Evolutionary conservation across 768 basidiomycete genomes (phyloP).

Genomic region (Tulasnella sp.): DNA sequence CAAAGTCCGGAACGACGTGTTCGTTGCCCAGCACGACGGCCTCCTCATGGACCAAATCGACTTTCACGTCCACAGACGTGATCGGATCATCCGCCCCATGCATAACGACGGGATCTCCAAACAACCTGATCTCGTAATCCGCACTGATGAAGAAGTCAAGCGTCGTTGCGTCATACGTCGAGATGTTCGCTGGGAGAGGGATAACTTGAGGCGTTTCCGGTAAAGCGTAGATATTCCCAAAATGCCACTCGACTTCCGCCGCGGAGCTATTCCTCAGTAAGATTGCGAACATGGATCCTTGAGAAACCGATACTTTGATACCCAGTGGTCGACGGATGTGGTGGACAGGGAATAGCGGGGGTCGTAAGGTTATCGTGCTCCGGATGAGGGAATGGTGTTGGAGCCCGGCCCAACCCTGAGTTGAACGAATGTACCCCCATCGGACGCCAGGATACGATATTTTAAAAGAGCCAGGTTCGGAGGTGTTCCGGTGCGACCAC

Average conservation of each 20-base stretch:
- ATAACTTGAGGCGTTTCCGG: neutral
- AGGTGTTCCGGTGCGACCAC: neutral
- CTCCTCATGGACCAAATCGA: neutral
- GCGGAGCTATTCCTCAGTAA: neutral
- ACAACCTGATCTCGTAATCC: conserved; percentile 21
- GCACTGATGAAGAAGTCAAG: conserved; percentile 20
- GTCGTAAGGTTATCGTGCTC: conserved; percentile 3
- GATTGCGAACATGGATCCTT: conserved; percentile 18
- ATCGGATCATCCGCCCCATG: neutral
- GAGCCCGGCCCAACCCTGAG: conserved; percentile 18
- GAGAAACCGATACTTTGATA: conserved; percentile 4
- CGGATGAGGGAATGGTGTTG: conserved; percentile 21
- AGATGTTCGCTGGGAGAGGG: neutral
- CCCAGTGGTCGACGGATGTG: neutral
- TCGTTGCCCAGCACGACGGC: neutral
- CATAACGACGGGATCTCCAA: conserved; percentile 17
- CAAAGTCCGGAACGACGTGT: conserved; percentile 17
- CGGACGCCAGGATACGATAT: conserved; percentile 12
- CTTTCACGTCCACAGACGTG: neutral
- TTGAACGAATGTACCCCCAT: conserved; percentile 12
- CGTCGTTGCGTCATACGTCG: neutral
- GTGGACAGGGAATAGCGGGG: neutral
- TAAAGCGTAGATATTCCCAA: conserved; percentile 18
- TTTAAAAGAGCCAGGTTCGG: neutral
- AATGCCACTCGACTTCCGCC: neutral